Base-by-base conservation (phyloP, 2,329 filamentous ascomycete species). In the Alternaria sp. region DNA sequence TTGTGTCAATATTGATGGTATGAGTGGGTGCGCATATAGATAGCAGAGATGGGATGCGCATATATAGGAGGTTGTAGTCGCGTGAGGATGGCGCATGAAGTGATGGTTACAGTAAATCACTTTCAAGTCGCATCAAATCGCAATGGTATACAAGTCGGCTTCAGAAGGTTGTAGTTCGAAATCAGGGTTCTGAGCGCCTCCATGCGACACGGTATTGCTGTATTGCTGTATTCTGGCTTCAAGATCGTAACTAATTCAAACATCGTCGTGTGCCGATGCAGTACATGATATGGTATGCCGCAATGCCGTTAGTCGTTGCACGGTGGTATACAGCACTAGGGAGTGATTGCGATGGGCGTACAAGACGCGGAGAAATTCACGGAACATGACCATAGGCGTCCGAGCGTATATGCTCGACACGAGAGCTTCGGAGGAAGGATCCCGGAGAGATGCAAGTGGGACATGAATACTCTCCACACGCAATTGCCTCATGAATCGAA, bases 1-100 rank as follows among this genome's bases (percentile, higher is more conserved):
- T 46, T 34, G 10, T 54, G 56, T 54, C 49, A 54, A 48, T 16
- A 32, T 54, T 30, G 32, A 32, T 54, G 41, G 12, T 32, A 40
- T 54, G 20, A 25, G 41, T 54, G 49, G 49, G 48, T 46, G 32
- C 9, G 14, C 25, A 41, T 27, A 46, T 32, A 57, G 30, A 58
- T 46, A 32, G 41, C 49, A 58, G 41, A 54, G 41, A 45, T 54
- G 44, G 12, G 38, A 46, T 32, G 40, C 30, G 30, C n/a, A 52
- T 20, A 54, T 32, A 46, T 18, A 54, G n/a, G 18, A 46, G 18
- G 18, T 18, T 45, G 16, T 10, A 46, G n/a, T 46, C 41, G 55
- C 22, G 9, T 53, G 30, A 30, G 40, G 5, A 20, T 46, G 14
- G 55, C 41, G 48, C 41, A 40, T 49, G 9, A 16, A 18, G 12